A percentile compares a stretch with the other conserved stretches of the same genome.
Conservation (phyloP, 1,284 basidiomycete species). For the Mrakiaceae sp. region DNA sequence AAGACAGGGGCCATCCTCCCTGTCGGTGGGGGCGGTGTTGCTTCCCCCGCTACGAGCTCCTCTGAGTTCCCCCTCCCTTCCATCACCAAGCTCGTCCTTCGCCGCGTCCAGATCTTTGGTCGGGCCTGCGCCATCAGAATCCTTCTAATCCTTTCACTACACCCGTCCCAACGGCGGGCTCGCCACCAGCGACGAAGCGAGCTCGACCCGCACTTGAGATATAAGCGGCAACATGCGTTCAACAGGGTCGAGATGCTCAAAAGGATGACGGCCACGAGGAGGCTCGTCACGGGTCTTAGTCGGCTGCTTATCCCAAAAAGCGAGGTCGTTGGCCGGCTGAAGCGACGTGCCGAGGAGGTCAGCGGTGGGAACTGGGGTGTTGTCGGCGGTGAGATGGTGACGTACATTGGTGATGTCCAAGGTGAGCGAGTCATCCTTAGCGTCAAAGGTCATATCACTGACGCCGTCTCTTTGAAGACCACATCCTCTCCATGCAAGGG, state of each 20-base stretch:
- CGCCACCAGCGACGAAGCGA: not conserved
- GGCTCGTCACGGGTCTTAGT: constrained; percentile 69
- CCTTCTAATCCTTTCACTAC: constrained; percentile 12
- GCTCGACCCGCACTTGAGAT: not conserved
- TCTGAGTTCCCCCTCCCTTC: not conserved
- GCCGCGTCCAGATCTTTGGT: too few species aligned
- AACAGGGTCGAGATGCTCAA: constrained; percentile 41
- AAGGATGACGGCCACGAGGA: constrained; percentile 68
- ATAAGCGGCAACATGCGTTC: constrained; percentile 16
- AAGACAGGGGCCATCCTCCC: not conserved
- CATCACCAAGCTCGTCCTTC: too few species aligned
- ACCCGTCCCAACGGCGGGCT: constrained; percentile 13
- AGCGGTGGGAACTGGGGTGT: constrained; percentile 19
- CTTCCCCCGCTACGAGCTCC: not conserved
- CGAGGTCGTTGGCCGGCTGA: constrained; percentile 72
- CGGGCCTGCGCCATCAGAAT: not conserved
- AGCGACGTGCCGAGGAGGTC: constrained; percentile 46
- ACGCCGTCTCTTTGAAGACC: constrained; percentile 45
- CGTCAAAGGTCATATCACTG: not conserved
- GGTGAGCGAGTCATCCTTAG: constrained; percentile 42
- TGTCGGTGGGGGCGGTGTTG: not conserved
- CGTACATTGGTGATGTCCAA: constrained; percentile 88
- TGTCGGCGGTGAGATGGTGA: constrained; percentile 50
- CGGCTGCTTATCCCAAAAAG: constrained; percentile 69
- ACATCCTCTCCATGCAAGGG: constrained; percentile 77